Evolutionary conservation across 2,329 filamentous ascomycete species (phyloP), one percentile per base, ranked within the genome.

Genomic region (Emmonsia crescens): DNA sequence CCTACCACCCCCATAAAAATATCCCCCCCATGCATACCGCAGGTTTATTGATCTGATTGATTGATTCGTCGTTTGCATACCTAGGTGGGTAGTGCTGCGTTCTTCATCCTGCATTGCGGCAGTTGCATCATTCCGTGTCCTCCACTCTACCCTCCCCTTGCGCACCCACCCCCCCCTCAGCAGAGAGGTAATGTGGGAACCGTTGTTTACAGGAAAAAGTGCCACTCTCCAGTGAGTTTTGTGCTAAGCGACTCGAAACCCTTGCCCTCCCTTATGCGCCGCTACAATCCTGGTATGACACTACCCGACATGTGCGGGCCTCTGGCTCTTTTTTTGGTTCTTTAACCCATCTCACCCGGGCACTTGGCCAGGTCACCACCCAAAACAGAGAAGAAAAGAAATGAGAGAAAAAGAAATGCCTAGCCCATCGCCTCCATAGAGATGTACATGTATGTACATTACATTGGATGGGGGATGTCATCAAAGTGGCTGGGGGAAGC

Each of bases 61-160:
- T 55, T 55, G 52, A 55, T 55, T 55, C 52, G 33, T 24, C 4
- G 33, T 19, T 55, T 14, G 31, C 52, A 55, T 16, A 16, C n/a
- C n/a, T n/a, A n/a, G n/a, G n/a, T n/a, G n/a, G n/a, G n/a, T 36
- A 10, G 31, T 40, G 31, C 19, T 40, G 52, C n/a, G 10, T 40
- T 33, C 33, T 36, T 16, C 29, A 16, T 33, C 52, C 29, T 21
- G 52, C 52, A 55, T 55, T 55, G 10, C 31, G 33, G 52, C 27
- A 55, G 31, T 55, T 55, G 52, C 52, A 55, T 55, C 29, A 36
- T 40, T 55, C 33, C 52, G 52, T 55, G n/a, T 31, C 52, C 19
- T 24, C 52, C n/a, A 24, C 52, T 10, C 33, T 36, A 5, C 27
- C 29, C 49, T 33, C 29, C 51, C 29, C 29, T n/a, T 54, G 27